phyloP scores from a whole-genome alignment of 2,329 filamentous ascomycete species.

The Stromatinia cepivora region DNA sequence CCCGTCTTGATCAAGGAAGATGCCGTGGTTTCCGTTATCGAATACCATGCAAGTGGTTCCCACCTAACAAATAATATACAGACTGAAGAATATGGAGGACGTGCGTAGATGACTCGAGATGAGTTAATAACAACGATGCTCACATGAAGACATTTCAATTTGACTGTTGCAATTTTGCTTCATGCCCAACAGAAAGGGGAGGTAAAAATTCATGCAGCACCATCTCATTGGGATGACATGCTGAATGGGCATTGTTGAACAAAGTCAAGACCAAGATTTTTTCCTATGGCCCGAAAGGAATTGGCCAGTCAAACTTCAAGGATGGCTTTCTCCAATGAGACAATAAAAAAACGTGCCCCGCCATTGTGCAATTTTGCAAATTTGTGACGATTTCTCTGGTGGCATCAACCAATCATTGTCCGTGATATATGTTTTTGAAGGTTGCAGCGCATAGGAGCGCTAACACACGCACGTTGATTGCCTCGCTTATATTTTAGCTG shows the following conservation, averaged over 20 bases:
- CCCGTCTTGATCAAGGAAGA: slow-evolving; percentile 1
- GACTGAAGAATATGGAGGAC: not conserved
- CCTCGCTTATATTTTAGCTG: slow-evolving; percentile 16
- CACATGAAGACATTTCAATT: not conserved
- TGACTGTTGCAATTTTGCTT: not conserved
- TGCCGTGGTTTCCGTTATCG: slow-evolving; percentile 22
- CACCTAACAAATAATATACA: slow-evolving; percentile 17
- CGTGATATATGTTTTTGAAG: slow-evolving; percentile 5
- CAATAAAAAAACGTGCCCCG: slow-evolving; percentile 19
- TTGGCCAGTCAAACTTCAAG: slow-evolving; percentile 23
- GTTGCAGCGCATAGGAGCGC: slow-evolving; percentile 17
- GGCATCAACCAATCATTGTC: slow-evolving; percentile 12
- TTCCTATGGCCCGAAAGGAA: slow-evolving; percentile 13
- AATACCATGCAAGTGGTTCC: slow-evolving; percentile 20
- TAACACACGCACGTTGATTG: slow-evolving; percentile 24
- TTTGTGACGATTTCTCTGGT: slow-evolving; percentile 11
- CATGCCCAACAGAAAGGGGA: not conserved
- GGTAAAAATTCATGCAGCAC: not conserved
- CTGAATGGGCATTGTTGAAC: slow-evolving; percentile 8
- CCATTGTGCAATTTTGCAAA: slow-evolving; percentile 12
- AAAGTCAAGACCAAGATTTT: slow-evolving; percentile 19
- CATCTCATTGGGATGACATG: not conserved
- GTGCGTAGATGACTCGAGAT: not conserved
- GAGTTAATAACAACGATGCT: not conserved
- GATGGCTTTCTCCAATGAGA: slow-evolving; percentile 8